A percentile compares a stretch with the other conserved stretches of the same genome.
phyloP scores from a whole-genome alignment of 345 rosid genomes.

The Aquilaria malaccensis region DNA sequence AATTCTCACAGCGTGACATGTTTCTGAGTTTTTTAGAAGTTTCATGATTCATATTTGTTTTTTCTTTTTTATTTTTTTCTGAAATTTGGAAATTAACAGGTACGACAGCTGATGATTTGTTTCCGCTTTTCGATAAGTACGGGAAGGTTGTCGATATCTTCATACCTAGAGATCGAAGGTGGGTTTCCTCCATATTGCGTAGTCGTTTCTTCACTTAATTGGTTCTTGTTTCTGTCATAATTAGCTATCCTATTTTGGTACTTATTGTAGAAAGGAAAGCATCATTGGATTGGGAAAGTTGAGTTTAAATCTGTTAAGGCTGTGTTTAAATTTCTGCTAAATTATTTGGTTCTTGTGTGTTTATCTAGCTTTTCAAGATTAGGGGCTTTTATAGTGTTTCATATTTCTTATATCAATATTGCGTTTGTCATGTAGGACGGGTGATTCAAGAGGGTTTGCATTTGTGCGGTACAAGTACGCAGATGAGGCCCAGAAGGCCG shows the following conservation, averaged over 20 bases:
- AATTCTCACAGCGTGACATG: background rate
- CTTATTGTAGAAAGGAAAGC: too few relatives aligned
- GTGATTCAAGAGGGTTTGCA: conserved; percentile 69
- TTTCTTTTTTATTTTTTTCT: background rate
- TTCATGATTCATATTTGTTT: background rate
- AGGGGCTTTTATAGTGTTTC: background rate
- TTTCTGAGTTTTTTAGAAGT: background rate
- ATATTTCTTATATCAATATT: background rate
- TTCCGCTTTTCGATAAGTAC: conserved; percentile 79
- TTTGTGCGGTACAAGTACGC: conserved; percentile 72
- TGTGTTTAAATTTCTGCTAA: background rate
- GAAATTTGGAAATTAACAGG: conserved; percentile 26
- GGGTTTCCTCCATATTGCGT: background rate
- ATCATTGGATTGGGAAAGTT: background rate
- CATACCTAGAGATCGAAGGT: conserved; percentile 89
- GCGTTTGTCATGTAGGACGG: conserved; percentile 25
- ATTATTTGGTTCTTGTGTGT: background rate
- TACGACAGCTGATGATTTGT: conserved; percentile 79
- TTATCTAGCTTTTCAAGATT: background rate
- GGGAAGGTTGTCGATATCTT: conserved; percentile 86
- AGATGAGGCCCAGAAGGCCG: conserved; percentile 73
- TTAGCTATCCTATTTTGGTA: background rate
- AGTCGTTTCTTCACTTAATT: background rate
- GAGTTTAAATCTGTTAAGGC: background rate
- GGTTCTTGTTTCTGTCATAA: background rate